These are phyloP conservation scores for Isabelozyma pseudorhagii DNA, from an alignment of 805 yeast species.

Conservation along the genomic window DNA sequence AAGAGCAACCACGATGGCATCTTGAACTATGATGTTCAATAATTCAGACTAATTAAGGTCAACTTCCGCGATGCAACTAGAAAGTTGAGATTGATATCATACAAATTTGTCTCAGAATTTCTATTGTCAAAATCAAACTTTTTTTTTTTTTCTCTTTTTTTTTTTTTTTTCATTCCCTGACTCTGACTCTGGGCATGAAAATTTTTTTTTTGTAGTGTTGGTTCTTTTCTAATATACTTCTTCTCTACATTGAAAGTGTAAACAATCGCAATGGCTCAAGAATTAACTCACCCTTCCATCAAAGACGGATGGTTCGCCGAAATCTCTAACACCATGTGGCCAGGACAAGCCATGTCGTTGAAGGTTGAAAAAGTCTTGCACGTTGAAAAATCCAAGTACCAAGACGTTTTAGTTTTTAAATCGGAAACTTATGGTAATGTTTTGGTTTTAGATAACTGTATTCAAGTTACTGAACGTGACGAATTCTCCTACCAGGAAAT, in stretches of 20 bases:
- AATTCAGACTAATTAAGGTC: too few relatives aligned
- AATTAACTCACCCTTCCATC: constrained; percentile 54
- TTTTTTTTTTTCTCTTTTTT: background rate
- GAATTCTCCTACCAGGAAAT: constrained; percentile 98
- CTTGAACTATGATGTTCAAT: too few relatives aligned
- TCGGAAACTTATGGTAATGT: constrained; percentile 94
- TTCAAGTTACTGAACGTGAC: constrained; percentile 95
- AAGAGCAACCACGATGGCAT: too few relatives aligned
- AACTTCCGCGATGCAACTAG: too few relatives aligned
- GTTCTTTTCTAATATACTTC: background rate
- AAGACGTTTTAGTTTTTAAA: constrained; percentile 91
- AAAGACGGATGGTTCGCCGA: constrained; percentile 97
- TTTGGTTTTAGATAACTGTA: constrained; percentile 88
- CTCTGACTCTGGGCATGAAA: background rate
- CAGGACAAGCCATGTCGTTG: constrained; percentile 96
- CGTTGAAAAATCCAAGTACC: constrained; percentile 83
- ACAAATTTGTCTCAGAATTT: too few relatives aligned
- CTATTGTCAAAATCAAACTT: too few relatives aligned
- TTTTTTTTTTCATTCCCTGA: background rate
- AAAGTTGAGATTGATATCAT: too few relatives aligned
- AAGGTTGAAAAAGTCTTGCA: constrained; percentile 84
- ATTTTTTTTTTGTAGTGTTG: background rate
- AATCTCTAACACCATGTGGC: constrained; percentile 95
- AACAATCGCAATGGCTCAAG: constrained; percentile 17
- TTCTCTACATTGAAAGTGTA: background rate